Percentiles rank a stretch among this genome's conserved stretches.
Evolutionary conservation across 495 filamentous ascomycete species (phyloP).

Genomic region (Penicillium macrosclerotiorum): DNA sequence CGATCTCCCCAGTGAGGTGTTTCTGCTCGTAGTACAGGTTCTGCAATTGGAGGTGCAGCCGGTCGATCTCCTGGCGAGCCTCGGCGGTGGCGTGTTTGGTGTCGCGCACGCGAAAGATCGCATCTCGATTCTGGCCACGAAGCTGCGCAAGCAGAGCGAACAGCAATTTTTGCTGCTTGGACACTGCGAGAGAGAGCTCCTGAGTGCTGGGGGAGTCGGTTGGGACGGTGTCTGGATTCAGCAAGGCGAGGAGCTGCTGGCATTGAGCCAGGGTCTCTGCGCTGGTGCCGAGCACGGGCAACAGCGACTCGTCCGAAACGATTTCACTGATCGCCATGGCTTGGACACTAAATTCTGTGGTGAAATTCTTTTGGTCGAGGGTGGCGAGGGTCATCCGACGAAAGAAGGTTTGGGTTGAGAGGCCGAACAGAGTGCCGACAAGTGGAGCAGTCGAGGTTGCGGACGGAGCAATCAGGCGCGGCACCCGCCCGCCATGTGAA

Average conservation of each 20-base stretch:
- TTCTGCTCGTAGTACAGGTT: constrained; percentile 96
- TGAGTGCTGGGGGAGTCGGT: constrained; percentile 33
- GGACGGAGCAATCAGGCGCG: constrained; percentile 17
- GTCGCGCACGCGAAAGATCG: constrained; percentile 74
- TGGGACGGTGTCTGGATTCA: constrained; percentile 48
- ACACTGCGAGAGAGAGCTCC: constrained; percentile 59
- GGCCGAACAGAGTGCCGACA: background rate
- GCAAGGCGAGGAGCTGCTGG: constrained; percentile 62
- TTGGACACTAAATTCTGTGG: constrained; percentile 1
- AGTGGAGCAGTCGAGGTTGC: constrained; percentile 5
- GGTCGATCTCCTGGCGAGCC: constrained; percentile 85
- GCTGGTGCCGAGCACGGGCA: constrained; percentile 68
- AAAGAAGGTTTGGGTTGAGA: background rate
- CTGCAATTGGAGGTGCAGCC: constrained; percentile 86
- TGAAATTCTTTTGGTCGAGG: background rate
- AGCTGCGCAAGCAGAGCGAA: constrained; percentile 77
- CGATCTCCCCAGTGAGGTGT: constrained; percentile 85
- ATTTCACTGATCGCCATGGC: constrained; percentile 55
- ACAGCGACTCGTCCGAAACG: constrained; percentile 67
- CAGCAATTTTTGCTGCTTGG: constrained; percentile 76
- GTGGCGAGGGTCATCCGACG: too few relatives aligned
- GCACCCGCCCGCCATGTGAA: constrained; percentile 17
- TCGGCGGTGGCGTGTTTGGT: constrained; percentile 87
- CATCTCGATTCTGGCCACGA: constrained; percentile 77
- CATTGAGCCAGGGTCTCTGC: constrained; percentile 70